A percentile compares a stretch with the other conserved stretches of the same genome.
Conservation (phyloP, 495 filamentous ascomycete genomes). For the Tuber aestivum region DNA sequence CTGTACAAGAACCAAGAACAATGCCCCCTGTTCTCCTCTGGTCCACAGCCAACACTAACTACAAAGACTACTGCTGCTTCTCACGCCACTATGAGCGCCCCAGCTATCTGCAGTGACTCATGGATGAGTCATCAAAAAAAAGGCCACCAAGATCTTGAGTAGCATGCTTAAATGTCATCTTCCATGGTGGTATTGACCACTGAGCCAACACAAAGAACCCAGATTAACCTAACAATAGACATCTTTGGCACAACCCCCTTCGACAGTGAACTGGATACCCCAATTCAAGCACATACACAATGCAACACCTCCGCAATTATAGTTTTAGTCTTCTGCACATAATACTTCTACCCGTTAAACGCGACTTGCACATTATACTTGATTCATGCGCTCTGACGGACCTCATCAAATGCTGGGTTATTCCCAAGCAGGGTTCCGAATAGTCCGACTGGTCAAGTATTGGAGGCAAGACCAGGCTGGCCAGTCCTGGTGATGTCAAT, state of each 20-base stretch:
- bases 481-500: too few relatives aligned
- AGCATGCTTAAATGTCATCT: slow-evolving; percentile 71
- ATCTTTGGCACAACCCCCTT: slow-evolving; percentile 34
- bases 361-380: too few relatives aligned
- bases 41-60: slow-evolving; percentile 59
- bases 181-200: slow-evolving; percentile 66
- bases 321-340: too few relatives aligned
- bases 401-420: too few relatives aligned
- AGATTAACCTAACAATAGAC: slow-evolving; percentile 4
- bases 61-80: slow-evolving; percentile 90
- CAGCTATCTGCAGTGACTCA: slow-evolving; percentile 68
- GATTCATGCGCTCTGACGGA: too few relatives aligned
- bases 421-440: too few relatives aligned
- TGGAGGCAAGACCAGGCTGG: too few relatives aligned
- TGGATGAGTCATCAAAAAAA: slow-evolving; percentile 56
- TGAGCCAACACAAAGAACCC: slow-evolving; percentile 17
- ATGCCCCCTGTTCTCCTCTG: slow-evolving; percentile 74
- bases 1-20: slow-evolving; percentile 86
- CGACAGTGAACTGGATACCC: not conserved
- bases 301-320: not conserved
- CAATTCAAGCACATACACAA: slow-evolving; percentile 41
- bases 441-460: too few relatives aligned
- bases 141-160: slow-evolving; percentile 66
- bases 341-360: too few relatives aligned
- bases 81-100: slow-evolving; percentile 74